These are phyloP conservation scores for Cunninghamia lanceolata DNA, from an alignment of 75 land plant genomes.

Conservation along the genomic window DNA sequence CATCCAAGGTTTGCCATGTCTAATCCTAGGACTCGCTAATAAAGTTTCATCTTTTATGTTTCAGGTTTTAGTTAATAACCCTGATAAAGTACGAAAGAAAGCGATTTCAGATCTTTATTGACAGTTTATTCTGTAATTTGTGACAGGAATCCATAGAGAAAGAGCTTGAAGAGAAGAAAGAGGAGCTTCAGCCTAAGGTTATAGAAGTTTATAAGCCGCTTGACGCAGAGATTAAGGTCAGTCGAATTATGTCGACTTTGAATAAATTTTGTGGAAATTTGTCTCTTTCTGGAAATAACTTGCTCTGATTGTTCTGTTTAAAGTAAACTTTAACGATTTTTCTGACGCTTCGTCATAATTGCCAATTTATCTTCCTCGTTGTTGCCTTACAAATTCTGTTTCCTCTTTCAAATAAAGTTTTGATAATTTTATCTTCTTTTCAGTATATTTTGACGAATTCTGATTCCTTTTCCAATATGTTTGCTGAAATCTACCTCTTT, in stretches of 20 bases:
- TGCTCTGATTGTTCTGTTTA: neutral
- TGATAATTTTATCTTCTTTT: neutral
- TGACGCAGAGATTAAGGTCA: slow-evolving; percentile 5
- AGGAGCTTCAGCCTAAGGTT: slow-evolving; percentile 8
- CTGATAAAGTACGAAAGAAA: neutral
- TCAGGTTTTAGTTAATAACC: neutral
- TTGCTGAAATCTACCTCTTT: no score
- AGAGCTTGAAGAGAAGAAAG: slow-evolving; percentile 10
- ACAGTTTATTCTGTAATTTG: neutral
- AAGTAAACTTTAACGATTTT: no score
- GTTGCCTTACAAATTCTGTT: no score
- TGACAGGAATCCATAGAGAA: neutral
- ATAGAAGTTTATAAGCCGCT: neutral
- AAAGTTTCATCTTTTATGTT: neutral
- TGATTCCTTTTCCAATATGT: neutral
- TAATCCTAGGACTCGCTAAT: neutral
- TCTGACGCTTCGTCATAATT: neutral
- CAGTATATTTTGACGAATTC: neutral
- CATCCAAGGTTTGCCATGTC: slow-evolving; percentile 31
- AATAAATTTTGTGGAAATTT: neutral
- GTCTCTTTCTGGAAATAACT: neutral
- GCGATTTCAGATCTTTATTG: neutral
- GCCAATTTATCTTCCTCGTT: no score
- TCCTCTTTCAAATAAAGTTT: no score
- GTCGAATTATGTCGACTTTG: neutral